Evolutionary conservation across 306 rosid genomes (phyloP).

Genomic region (Alnus rubra): DNA sequence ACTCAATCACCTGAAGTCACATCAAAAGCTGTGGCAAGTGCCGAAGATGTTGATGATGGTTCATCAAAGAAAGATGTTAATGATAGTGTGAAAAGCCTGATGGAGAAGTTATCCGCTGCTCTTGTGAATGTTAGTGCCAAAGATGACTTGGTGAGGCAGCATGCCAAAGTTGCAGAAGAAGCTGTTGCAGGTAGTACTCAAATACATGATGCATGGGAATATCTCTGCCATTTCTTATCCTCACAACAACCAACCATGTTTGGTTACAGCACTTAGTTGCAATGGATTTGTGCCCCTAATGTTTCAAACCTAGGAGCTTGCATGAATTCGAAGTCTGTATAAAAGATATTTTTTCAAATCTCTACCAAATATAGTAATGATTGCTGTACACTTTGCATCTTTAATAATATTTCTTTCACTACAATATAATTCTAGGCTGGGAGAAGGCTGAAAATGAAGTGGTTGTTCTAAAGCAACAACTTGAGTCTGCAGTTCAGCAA

Average conservation of each 20-base stretch:
- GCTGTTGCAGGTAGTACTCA: slow-evolving; percentile 80
- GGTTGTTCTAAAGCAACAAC: slow-evolving; percentile 63
- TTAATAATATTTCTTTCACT: slow-evolving; percentile 4
- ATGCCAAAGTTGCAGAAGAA: slow-evolving; percentile 98
- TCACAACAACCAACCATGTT: background rate
- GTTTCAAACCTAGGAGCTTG: background rate
- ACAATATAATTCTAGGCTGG: slow-evolving; percentile 63
- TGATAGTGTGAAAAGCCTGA: slow-evolving; percentile 53
- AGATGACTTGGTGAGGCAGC: slow-evolving; percentile 96
- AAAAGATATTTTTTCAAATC: background rate
- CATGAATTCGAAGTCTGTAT: background rate
- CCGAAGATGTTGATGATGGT: slow-evolving; percentile 29
- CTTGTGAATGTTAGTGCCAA: slow-evolving; percentile 79
- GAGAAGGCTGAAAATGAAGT: slow-evolving; percentile 95
- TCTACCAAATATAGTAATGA: background rate
- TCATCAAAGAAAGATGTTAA: slow-evolving; percentile 30
- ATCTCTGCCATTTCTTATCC: background rate
- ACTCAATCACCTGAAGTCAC: slow-evolving; percentile 64
- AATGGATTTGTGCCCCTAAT: background rate
- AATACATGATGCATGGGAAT: slow-evolving; percentile 1
- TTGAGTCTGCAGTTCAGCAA: slow-evolving; percentile 56
- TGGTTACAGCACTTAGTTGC: background rate
- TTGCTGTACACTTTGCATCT: background rate
- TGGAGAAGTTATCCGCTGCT: slow-evolving; percentile 76
- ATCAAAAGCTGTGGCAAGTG: slow-evolving; percentile 42